Base-by-base conservation (phyloP, 768 basidiomycete genomes). In the Calocybe gangraenosa region DNA sequence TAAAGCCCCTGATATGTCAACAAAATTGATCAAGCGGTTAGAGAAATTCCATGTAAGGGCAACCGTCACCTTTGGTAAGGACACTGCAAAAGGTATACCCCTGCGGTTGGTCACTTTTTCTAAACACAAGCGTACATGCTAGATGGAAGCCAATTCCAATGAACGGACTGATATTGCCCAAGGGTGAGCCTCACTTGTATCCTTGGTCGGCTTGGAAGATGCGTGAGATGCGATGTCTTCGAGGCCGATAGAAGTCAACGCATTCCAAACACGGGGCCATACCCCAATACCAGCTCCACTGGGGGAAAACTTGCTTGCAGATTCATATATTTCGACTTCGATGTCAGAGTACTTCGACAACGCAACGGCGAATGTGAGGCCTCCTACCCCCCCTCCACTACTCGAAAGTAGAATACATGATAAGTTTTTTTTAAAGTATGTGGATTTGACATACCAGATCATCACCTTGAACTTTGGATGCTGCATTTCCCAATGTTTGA, bases 211-310 rank as follows among this genome's bases (percentile, higher is more conserved):
- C n/a, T 44, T 39, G 9, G 32, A 15, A 3, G 56, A 47, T 7
- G 60, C 51, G 14, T 48, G 44, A 1, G 46, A 10, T 20, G 65
- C 35, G 11, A 64, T 59, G 14, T 60, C 51, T n/a, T 67, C 62
- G 6, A 76, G 42, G 1, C 68, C 73, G 25, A 76, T 52, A 2
- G 59, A 53, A 25, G 65, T 58, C 54, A 75, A 48, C 3, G 71
- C 60, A 9, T 63, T 64, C 68, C 68, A 68, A 9, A 61, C 57
- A 19, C 71, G 64, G 28, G 61, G 64, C 46, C 46, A 56, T 37
- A 56, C 40, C 19, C 52, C 51, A 22, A 56, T 56, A 2, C 54
- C 54, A 3, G 54, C 54, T 18, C 54, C 54, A 18, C 50, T 47
- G 11, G 51, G 48, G 3, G 52, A 48, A 28, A 56, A 51, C 40